Conservation (phyloP, 2,329 filamentous ascomycete genomes). For the Didymella keratinophila region DNA sequence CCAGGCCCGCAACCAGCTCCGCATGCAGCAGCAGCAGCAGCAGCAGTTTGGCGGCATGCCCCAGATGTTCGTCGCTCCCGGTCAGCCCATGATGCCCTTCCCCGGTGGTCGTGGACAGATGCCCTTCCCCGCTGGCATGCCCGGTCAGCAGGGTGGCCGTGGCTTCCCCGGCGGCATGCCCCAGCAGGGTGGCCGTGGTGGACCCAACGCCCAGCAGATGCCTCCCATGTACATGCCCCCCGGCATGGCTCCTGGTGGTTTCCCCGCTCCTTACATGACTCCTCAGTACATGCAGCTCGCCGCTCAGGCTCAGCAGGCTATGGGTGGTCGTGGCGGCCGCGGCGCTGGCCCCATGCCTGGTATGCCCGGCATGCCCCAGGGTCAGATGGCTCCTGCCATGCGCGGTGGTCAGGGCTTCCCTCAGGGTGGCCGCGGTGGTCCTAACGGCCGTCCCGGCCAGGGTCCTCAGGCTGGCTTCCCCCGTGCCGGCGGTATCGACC, state of each 20-base stretch:
- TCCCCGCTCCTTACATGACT: slow-evolving; percentile 79
- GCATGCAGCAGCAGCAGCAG: slow-evolving; percentile 96
- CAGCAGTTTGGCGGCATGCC: slow-evolving; percentile 60
- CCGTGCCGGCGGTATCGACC: slow-evolving; percentile 55
- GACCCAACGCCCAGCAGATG: slow-evolving; percentile 77
- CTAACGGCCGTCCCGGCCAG: slow-evolving; percentile 45
- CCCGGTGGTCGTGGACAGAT: slow-evolving; percentile 66
- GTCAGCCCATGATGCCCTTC: slow-evolving; percentile 72
- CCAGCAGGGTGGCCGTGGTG: slow-evolving; percentile 86
- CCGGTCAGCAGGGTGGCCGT: slow-evolving; percentile 79
- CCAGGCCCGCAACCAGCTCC: slow-evolving; percentile 97
- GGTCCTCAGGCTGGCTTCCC: slow-evolving; percentile 44
- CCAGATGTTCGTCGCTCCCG: slow-evolving; percentile 89
- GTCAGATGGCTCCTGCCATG: slow-evolving; percentile 65
- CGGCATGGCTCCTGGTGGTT: slow-evolving; percentile 67
- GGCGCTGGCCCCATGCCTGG: slow-evolving; percentile 68
- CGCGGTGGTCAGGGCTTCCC: slow-evolving; percentile 52
- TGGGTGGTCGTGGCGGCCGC: slow-evolving; percentile 62
- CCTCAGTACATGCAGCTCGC: slow-evolving; percentile 81
- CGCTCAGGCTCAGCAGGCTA: slow-evolving; percentile 71
- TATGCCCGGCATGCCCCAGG: slow-evolving; percentile 75
- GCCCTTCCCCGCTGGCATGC: slow-evolving; percentile 67
- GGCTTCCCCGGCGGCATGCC: slow-evolving; percentile 85
- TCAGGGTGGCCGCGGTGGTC: slow-evolving; percentile 49
- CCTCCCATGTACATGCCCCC: slow-evolving; percentile 84